These are phyloP conservation scores for Hygrocybe coccinea DNA, from an alignment of 768 basidiomycete species.

Conservation along the genomic window DNA sequence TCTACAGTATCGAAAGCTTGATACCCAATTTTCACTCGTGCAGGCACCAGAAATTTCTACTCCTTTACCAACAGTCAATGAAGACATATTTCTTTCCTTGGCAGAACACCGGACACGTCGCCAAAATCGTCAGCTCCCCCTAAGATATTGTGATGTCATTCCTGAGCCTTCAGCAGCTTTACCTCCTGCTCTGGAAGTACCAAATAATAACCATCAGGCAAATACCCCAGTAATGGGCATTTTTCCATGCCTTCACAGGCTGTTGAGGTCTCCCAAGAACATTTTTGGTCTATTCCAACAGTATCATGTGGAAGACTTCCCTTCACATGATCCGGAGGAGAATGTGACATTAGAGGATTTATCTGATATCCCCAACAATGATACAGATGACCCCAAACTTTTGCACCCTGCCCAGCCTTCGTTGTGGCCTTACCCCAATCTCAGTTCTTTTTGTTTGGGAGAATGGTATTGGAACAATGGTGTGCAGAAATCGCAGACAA, in stretches of 20 bases:
- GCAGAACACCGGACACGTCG: not conserved
- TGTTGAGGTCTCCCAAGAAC: not conserved
- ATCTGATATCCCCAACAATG: not conserved
- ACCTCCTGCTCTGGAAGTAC: not conserved
- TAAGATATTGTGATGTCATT: not conserved
- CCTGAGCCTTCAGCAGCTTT: not conserved
- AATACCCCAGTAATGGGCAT: not conserved
- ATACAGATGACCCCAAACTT: not conserved
- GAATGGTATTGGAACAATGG: conserved; percentile 21
- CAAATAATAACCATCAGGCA: not conserved
- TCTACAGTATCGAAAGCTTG: not conserved
- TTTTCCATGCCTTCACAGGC: not conserved
- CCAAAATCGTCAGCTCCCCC: not conserved
- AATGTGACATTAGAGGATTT: not conserved
- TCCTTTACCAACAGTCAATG: not conserved
- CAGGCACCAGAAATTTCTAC: not conserved
- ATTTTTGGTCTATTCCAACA: conserved; percentile 2
- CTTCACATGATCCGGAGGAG: conserved; percentile 2
- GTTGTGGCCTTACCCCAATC: conserved; percentile 17
- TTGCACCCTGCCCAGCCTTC: not conserved
- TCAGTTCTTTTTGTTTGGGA: conserved; percentile 11
- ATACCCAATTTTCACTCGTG: not conserved
- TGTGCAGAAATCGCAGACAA: conserved; percentile 16
- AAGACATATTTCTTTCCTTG: not conserved
- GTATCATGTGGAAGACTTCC: not conserved